Evolutionary conservation across 345 rosid genomes (phyloP), one percentile per base, ranked within the genome.

Genomic region (Excoecaria cochinchinensis): DNA sequence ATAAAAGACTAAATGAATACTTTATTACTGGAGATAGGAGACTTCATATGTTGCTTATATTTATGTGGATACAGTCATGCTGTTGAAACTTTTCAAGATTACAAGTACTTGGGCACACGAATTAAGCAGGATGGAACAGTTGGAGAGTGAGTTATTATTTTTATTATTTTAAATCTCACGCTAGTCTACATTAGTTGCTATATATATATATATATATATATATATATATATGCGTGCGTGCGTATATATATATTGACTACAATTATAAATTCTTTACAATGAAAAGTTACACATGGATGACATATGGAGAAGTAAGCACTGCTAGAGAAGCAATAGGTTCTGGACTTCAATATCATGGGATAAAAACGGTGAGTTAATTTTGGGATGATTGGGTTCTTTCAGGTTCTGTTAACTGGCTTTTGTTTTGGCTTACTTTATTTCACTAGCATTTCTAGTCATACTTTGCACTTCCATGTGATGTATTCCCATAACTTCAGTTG

Each of bases 201-300:
- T 60, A 25, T 21, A 5, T 21, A 46, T 48, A 72, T 48, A n/a
- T n/a, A n/a, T n/a, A n/a, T n/a, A n/a, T n/a, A n/a, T n/a, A n/a
- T n/a, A n/a, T n/a, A n/a, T n/a, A n/a, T n/a, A n/a, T n/a, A n/a
- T n/a, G n/a, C n/a, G n/a, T n/a, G n/a, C n/a, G n/a, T n/a, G n/a
- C n/a, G n/a, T 52, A 1, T 60, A 25, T 21, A 5, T 21, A 46
- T 48, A 72, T 48, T 39, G 6, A 11, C 72, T n/a, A 21, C 72
- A 51, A 22, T 67, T 57, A 47, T 65, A 24, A 72, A 36, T 67
- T 36, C n/a, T 55, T 11, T 25, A 10, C 31, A 22, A 22, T 40
- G 59, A n/a, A 15, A 82, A 94, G 98, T 81, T 94, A 92, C 83
- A 87, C 84, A 31, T 92, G 98, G 98, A 91, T 86, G 92, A 92